Evolutionary conservation across 2,329 filamentous ascomycete genomes (phyloP), one percentile per base, ranked within the genome.

Genomic region (Colletotrichum gloeosporioides): DNA sequence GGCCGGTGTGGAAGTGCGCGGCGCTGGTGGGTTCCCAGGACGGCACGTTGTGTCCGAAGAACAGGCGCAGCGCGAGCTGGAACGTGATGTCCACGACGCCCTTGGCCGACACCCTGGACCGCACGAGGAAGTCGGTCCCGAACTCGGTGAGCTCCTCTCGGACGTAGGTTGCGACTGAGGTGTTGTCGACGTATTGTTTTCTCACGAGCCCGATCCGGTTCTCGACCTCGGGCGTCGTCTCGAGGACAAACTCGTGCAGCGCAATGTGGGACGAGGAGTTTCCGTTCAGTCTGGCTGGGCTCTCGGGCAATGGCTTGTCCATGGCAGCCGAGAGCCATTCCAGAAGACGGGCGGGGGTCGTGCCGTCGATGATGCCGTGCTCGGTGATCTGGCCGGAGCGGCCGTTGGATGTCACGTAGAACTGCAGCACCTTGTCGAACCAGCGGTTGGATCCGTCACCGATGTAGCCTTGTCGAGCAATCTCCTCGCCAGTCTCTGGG

Each of bases 371-470:
- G 70, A 78, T 78, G 2, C 79, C 75, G 39, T 81, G 80, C 39
- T 81, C 80, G 32, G 70, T 73, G 13, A 79, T 62, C 18, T 71
- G 70, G 15, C 77, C 77, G 3, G 80, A 80, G 22, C 75, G 69
- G 13, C 79, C 80, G 67, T 82, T 82, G 8, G 77, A 64, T 53
- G 77, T 77, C 12, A 82, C 73, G 6, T 79, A 65, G 63, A 80
- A 81, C 53, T 80, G 78, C 8, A 80, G 71, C 27, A 67, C 69
- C 69, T 82, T 81, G 72, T 82, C 81, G 32, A 78, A 69, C 81
- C 81, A 82, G 22, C 81, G 76, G 68, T 82, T 82, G 59, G 79
- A 81, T 7, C 79, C 79, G 16, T 18, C 12, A n/a, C 31, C 53
- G 49, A 69, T 59, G 31, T 49, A 32, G 13, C 73, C 76, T 29